Evolutionary conservation across 2,329 filamentous ascomycete genomes (phyloP).

Genomic region (Trichoderma sp.): DNA sequence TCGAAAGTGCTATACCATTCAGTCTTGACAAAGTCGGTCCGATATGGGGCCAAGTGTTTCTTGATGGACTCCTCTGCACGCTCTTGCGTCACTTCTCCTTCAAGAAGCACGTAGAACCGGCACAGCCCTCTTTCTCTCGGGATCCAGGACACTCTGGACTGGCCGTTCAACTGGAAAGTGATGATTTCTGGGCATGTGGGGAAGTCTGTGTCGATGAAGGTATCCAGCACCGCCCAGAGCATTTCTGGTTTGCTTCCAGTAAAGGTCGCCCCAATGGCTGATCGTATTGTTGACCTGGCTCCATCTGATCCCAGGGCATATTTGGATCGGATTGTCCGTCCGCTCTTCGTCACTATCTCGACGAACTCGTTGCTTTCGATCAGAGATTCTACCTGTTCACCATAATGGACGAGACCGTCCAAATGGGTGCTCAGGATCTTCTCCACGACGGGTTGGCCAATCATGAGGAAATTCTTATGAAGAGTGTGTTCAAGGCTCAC

Average conservation of each 20-base stretch:
- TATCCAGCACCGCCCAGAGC: conserved; percentile 51
- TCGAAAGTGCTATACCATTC: conserved; percentile 55
- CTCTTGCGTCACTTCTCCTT: conserved; percentile 45
- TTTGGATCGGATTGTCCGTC: conserved; percentile 36
- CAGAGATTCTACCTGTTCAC: conserved; percentile 47
- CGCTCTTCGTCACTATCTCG: conserved; percentile 37
- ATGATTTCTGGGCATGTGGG: conserved; percentile 49
- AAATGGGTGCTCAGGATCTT: conserved; percentile 40
- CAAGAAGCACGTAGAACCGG: conserved; percentile 49
- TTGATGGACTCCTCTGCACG: conserved; percentile 45
- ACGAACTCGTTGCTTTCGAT: conserved; percentile 57
- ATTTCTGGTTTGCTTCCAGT: conserved; percentile 51
- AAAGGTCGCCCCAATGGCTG: conserved; percentile 42
- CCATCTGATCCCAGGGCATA: conserved; percentile 57
- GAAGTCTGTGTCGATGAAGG: conserved; percentile 52
- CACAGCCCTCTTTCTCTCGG: conserved; percentile 49
- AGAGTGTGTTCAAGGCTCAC: conserved; percentile 45
- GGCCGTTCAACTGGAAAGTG: conserved; percentile 47
- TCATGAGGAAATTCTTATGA: conserved; percentile 53
- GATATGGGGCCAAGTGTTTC: conserved; percentile 46
- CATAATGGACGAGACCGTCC: conserved; percentile 37
- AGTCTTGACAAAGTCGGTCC: conserved; percentile 44
- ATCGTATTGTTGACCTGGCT: conserved; percentile 50
- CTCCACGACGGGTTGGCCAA: conserved; percentile 51
- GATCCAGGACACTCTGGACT: conserved; percentile 51